These are phyloP conservation scores for Solanum habrochaites DNA, from an alignment of 257 asterid genomes.

Conservation along the genomic window DNA sequence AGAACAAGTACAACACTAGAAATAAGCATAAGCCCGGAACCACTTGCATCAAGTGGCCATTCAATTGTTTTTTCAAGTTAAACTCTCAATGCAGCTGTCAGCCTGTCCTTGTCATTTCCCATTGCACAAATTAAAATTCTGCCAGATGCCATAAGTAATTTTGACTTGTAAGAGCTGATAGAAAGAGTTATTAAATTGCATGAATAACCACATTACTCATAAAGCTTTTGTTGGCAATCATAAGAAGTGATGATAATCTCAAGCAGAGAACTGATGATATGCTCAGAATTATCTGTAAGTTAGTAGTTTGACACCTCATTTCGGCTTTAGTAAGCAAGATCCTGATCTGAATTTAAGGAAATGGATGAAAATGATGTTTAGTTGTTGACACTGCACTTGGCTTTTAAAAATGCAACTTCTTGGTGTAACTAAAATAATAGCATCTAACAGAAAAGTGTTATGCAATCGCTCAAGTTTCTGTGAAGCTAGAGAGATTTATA, in stretches of 20 bases:
- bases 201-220: neutral
- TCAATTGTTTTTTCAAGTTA: neutral
- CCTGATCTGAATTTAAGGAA: neutral
- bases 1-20: neutral
- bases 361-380: neutral
- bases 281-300: neutral
- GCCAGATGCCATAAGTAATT: neutral
- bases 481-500: neutral
- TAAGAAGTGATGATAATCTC: neutral
- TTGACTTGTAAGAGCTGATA: neutral
- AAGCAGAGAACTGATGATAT: neutral
- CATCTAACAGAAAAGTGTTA: neutral
- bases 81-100: neutral
- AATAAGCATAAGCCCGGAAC: neutral
- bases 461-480: neutral
- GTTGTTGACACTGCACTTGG: neutral
- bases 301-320: neutral
- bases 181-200: neutral
- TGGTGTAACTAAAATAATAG: neutral
- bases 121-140: neutral
- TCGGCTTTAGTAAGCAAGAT: neutral
- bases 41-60: neutral
- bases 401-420: neutral
- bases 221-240: neutral
- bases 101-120: neutral